These are phyloP conservation scores for Dactylonectria estremocensis DNA, from an alignment of 2,329 filamentous ascomycete genomes.

Conservation along the genomic window DNA sequence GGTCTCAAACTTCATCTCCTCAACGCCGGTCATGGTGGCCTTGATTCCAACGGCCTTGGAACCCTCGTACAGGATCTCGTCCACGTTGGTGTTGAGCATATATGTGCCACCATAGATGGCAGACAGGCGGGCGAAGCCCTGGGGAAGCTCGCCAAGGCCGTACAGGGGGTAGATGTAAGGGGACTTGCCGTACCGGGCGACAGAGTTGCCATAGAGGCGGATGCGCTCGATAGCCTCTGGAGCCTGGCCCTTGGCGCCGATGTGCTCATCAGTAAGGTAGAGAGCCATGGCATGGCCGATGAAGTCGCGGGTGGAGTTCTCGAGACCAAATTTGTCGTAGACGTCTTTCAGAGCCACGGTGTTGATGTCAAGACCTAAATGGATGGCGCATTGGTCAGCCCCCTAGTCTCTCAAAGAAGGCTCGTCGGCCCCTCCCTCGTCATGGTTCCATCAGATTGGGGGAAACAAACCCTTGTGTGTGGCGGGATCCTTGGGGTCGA, in stretches of 20 bases:
- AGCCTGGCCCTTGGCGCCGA: conserved; percentile 79
- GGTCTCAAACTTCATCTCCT: conserved; percentile 95
- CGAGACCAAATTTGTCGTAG: conserved; percentile 97
- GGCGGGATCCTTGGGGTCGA: conserved; percentile 83
- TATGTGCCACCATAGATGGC: conserved; percentile 99
- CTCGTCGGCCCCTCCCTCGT: background rate
- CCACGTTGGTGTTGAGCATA: conserved; percentile 97
- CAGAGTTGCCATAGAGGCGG: conserved; percentile 96
- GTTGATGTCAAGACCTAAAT: conserved; percentile 82
- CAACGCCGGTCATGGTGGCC: conserved; percentile 93
- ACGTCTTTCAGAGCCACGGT: conserved; percentile 96
- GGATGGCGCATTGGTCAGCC: conserved; percentile 32
- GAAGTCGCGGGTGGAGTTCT: conserved; percentile 91
- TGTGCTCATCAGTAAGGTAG: conserved; percentile 91
- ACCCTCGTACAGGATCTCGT: conserved; percentile 89
- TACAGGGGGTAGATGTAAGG: conserved; percentile 99
- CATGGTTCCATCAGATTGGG: background rate
- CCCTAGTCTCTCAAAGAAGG: background rate
- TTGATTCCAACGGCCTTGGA: conserved; percentile 95
- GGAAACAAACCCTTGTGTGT: conserved; percentile 86
- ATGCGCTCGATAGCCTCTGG: conserved; percentile 93
- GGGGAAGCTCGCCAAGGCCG: conserved; percentile 95
- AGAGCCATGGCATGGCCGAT: conserved; percentile 99
- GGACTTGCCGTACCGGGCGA: conserved; percentile 97
- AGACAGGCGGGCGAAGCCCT: conserved; percentile 96